Evolutionary conservation across 2,329 filamentous ascomycete species (phyloP).

Genomic region (Penicillium sclerotiorum): DNA sequence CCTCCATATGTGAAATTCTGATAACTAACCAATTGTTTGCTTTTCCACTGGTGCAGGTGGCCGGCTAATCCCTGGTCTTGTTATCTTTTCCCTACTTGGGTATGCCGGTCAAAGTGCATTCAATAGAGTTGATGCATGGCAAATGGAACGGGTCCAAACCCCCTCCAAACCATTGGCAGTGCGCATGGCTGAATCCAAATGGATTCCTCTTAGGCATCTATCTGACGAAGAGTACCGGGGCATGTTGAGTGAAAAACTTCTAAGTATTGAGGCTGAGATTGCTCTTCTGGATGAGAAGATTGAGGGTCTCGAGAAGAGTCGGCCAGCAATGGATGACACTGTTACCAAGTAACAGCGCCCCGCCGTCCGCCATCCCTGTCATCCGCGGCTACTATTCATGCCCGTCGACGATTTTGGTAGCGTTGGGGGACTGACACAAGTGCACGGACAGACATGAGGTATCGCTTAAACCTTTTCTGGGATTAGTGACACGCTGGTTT

Average conservation of each 20-base stretch:
- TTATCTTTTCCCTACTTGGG: constrained; percentile 63
- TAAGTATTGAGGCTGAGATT: constrained; percentile 75
- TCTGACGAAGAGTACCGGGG: constrained; percentile 72
- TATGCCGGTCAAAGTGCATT: constrained; percentile 60
- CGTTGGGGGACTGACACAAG: constrained; percentile 6
- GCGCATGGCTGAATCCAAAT: constrained; percentile 62
- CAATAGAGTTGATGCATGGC: constrained; percentile 54
- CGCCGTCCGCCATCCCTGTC: neutral
- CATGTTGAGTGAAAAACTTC: constrained; percentile 70
- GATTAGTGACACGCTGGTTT: neutral
- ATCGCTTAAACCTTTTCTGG: too few species aligned
- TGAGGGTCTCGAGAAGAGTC: constrained; percentile 48
- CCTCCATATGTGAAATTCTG: neutral
- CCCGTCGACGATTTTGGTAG: constrained; percentile 12
- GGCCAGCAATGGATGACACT: constrained; percentile 8
- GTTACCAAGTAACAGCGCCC: constrained; percentile 7
- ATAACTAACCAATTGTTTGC: constrained; percentile 15
- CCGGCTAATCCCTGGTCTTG: constrained; percentile 59
- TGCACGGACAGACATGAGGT: constrained; percentile 17
- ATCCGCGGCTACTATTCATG: constrained; percentile 6
- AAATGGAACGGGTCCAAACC: constrained; percentile 40
- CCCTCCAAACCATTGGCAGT: constrained; percentile 48
- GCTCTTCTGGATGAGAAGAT: constrained; percentile 78
- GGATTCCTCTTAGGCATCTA: constrained; percentile 71
- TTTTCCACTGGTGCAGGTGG: constrained; percentile 54